A percentile compares a stretch with the other conserved stretches of the same genome.
Conservation (phyloP, 2,329 filamentous ascomycete genomes). For the Calycina marina region DNA sequence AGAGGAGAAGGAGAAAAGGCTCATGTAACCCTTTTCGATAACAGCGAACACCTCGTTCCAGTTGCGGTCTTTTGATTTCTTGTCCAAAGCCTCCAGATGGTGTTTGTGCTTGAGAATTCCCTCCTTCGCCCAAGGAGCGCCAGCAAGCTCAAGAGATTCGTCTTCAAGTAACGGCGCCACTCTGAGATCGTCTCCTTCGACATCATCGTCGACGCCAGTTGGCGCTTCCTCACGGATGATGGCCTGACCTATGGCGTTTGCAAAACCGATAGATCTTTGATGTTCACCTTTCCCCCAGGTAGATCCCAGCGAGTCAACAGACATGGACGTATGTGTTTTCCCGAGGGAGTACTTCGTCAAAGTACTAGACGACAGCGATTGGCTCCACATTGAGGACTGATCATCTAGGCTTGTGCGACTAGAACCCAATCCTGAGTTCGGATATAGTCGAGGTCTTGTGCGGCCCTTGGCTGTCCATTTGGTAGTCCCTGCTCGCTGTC, state of each 20-base stretch:
- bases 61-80: conserved; percentile 83
- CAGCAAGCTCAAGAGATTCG: conserved; percentile 78
- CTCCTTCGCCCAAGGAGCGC: conserved; percentile 97
- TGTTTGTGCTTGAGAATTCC: conserved; percentile 94
- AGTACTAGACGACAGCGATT: conserved; percentile 63
- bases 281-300: conserved; percentile 65
- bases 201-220: conserved; percentile 31
- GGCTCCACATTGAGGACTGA: conserved; percentile 78
- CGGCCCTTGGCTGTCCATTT: conserved; percentile 78
- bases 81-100: conserved; percentile 79
- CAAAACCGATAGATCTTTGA: conserved; percentile 93
- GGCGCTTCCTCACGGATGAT: conserved; percentile 81
- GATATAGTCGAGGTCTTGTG: conserved; percentile 62
- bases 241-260: conserved; percentile 88
- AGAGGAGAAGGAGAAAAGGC: conserved; percentile 80
- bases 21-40: conserved; percentile 86
- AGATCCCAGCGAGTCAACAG: conserved; percentile 78
- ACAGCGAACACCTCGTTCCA: conserved; percentile 96
- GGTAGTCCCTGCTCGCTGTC: conserved; percentile 25
- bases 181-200: conserved; percentile 25
- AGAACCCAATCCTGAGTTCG: conserved; percentile 69
- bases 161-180: conserved; percentile 67
- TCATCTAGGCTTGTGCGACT: conserved; percentile 93
- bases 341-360: conserved; percentile 92
- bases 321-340: conserved; percentile 81